phyloP scores from a whole-genome alignment of 129 eudicot genomes.

The Flaveria brownii region DNA sequence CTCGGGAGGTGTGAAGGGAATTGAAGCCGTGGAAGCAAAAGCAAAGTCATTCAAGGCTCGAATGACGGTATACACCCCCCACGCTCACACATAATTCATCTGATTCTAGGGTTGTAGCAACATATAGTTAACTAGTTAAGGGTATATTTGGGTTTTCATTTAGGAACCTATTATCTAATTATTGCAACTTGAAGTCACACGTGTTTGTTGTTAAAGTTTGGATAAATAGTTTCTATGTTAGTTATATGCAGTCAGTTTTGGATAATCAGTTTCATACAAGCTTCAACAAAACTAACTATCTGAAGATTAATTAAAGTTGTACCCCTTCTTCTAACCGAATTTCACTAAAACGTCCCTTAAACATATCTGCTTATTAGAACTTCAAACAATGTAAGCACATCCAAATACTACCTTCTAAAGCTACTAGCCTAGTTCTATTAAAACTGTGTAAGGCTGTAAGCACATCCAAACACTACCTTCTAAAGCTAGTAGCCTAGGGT shows the following conservation, averaged over 20 bases:
- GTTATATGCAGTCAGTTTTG: too few species aligned
- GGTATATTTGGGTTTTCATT: background rate
- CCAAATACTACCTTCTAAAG: background rate
- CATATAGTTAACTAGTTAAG: background rate
- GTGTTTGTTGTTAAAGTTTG: too few species aligned
- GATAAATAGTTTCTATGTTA: too few species aligned
- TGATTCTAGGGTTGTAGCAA: background rate
- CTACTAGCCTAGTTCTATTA: background rate
- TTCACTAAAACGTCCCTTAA: background rate
- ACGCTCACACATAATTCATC: background rate
- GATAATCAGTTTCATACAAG: background rate
- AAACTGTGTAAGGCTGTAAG: background rate
- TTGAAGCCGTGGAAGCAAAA: constrained; percentile 93
- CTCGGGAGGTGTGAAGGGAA: constrained; percentile 94
- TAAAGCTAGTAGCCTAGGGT: background rate
- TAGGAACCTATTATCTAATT: constrained; percentile 3
- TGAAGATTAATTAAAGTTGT: background rate
- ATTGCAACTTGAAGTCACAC: too few species aligned
- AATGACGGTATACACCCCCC: constrained; percentile 58
- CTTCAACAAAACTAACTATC: background rate
- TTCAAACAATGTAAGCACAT: background rate
- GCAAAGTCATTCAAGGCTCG: constrained; percentile 98
- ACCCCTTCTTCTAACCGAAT: background rate
- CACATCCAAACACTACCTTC: background rate
- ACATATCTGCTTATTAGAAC: background rate